phyloP scores from a whole-genome alignment of 78 protist genomes.

The Goniomonas avonlea region DNA sequence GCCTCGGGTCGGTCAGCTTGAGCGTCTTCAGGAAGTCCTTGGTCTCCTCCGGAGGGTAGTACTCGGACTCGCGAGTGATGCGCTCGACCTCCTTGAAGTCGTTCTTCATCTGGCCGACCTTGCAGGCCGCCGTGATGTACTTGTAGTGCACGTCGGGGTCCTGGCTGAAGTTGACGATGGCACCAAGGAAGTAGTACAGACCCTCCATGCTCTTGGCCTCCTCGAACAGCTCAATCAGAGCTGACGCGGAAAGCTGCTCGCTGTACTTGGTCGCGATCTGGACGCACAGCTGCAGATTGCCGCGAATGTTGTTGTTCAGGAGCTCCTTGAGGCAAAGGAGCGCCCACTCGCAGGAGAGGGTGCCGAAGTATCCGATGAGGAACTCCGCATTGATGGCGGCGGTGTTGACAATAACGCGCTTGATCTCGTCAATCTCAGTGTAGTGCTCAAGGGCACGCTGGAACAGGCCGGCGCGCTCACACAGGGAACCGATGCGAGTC shows the following conservation, averaged over 20 bases:
- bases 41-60: constrained; percentile 35
- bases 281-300: constrained; percentile 75
- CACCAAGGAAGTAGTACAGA: constrained; percentile 64
- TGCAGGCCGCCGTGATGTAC: constrained; percentile 95
- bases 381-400: constrained; percentile 60
- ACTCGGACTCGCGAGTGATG: constrained; percentile 80
- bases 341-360: constrained; percentile 66
- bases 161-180: constrained; percentile 2
- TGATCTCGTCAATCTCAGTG: constrained; percentile 80
- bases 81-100: constrained; percentile 93
- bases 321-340: constrained; percentile 80
- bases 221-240: constrained; percentile 83
- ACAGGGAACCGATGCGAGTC: constrained; percentile 77
- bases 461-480: constrained; percentile 91
- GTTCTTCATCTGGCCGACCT: constrained; percentile 41
- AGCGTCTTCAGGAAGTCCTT: constrained; percentile 92
- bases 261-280: constrained; percentile 85
- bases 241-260: constrained; percentile 66
- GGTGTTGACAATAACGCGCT: constrained; percentile 80
- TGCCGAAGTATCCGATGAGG: constrained; percentile 81
- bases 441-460: constrained; percentile 92
- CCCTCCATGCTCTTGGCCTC: constrained; percentile 75
- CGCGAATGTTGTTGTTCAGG: constrained; percentile 70
- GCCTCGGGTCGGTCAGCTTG: constrained; percentile 83
- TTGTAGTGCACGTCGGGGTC: constrained; percentile 49